These are phyloP conservation scores for Plenodomus lindquistii DNA, from an alignment of 2,329 filamentous ascomycete genomes.

Conservation along the genomic window DNA sequence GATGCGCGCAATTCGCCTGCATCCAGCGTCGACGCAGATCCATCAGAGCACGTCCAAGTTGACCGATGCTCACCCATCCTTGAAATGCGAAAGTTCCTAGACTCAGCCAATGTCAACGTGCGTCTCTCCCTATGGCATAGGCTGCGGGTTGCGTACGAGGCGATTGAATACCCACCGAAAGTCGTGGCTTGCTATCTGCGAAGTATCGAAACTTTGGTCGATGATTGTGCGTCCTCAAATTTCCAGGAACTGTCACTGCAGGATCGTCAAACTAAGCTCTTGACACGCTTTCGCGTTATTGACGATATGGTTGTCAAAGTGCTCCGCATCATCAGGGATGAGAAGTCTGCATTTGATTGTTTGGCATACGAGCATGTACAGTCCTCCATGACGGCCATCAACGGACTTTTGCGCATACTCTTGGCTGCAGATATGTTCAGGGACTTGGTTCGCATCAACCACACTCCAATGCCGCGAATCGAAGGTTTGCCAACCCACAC, in stretches of 20 bases:
- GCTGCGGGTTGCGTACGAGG: conserved; percentile 84
- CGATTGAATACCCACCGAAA: conserved; percentile 84
- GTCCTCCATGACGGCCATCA: conserved; percentile 71
- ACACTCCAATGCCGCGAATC: conserved; percentile 64
- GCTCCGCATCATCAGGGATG: conserved; percentile 67
- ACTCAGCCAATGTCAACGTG: conserved; percentile 78
- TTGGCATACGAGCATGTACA: conserved; percentile 78
- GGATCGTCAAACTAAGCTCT: conserved; percentile 69
- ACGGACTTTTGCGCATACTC: conserved; percentile 72
- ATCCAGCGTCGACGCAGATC: conserved; percentile 6
- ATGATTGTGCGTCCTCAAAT: conserved; percentile 66
- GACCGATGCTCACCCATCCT: conserved; percentile 51
- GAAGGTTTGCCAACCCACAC: conserved; percentile 53
- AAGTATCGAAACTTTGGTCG: conserved; percentile 80
- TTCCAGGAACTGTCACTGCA: conserved; percentile 60
- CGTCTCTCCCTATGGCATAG: conserved; percentile 88
- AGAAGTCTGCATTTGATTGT: conserved; percentile 75
- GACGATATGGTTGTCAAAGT: conserved; percentile 76
- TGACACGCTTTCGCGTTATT: conserved; percentile 77
- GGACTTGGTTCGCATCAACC: conserved; percentile 80
- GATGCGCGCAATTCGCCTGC: conserved; percentile 18
- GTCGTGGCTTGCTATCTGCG: conserved; percentile 84
- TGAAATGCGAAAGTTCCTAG: conserved; percentile 84
- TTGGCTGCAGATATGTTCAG: conserved; percentile 82
- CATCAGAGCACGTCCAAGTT: conserved; percentile 2